Evolutionary conservation across 169 alveolate species (phyloP).

Genomic region (Theileria luwenshuni): DNA sequence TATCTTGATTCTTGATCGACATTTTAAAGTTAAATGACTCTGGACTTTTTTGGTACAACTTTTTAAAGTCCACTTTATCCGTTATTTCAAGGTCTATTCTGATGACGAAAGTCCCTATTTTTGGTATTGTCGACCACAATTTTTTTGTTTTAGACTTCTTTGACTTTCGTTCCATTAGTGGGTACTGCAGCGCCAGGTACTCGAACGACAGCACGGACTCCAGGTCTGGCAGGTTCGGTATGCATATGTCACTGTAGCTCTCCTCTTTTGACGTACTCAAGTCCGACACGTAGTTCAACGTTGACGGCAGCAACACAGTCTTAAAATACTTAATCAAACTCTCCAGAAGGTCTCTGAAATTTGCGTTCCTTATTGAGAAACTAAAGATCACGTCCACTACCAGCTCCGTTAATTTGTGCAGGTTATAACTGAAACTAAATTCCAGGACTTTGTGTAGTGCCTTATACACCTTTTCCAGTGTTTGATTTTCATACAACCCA

Average conservation of each 20-base stretch:
- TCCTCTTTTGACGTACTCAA: neutral
- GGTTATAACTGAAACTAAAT: conserved; percentile 14
- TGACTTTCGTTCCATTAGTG: conserved; percentile 17
- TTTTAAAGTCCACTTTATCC: conserved; percentile 2
- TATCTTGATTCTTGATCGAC: neutral
- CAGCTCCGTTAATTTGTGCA: conserved; percentile 16
- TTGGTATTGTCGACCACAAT: conserved; percentile 33
- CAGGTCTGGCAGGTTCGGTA: conserved; percentile 13
- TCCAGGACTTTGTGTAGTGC: conserved; percentile 21
- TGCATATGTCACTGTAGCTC: conserved; percentile 26
- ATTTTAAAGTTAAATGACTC: conserved; percentile 21
- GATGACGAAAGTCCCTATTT: conserved; percentile 42
- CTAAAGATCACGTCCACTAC: conserved; percentile 55
- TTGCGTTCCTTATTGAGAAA: conserved; percentile 41
- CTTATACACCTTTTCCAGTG: conserved; percentile 20
- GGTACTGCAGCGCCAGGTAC: conserved; percentile 58
- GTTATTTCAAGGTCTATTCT: conserved; percentile 40
- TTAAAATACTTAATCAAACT: conserved; percentile 29
- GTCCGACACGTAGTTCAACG: neutral
- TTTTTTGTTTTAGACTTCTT: neutral
- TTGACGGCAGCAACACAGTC: conserved; percentile 26
- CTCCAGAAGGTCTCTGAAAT: conserved; percentile 32
- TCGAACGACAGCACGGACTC: conserved; percentile 45
- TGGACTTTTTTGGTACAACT: conserved; percentile 19
- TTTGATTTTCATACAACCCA: neutral